phyloP scores from a whole-genome alignment of 306 rosid species.

The Senna tora region DNA sequence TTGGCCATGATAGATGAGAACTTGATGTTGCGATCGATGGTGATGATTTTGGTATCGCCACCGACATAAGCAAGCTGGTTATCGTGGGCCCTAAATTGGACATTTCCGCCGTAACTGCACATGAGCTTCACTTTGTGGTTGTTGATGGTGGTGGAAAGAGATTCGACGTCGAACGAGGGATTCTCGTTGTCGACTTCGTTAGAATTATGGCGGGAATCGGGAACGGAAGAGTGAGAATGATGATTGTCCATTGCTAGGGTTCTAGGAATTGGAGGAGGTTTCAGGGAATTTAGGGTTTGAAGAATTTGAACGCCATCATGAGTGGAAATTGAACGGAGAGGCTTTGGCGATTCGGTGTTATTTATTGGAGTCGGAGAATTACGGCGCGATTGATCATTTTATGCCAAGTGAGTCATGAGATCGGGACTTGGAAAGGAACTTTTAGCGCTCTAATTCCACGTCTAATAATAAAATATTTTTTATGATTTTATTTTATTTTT shows the following conservation, averaged over 20 bases:
- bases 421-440: too few species aligned
- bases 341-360: neutral
- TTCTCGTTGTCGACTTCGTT: slow-evolving; percentile 58
- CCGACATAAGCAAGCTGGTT: slow-evolving; percentile 67
- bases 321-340: neutral
- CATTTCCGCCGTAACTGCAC: slow-evolving; percentile 71
- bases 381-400: neutral
- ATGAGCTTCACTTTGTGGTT: slow-evolving; percentile 54
- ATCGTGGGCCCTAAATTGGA: slow-evolving; percentile 62
- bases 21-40: slow-evolving; percentile 57
- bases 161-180: slow-evolving; percentile 61
- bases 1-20: slow-evolving; percentile 50
- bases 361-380: neutral
- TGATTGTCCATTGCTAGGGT: slow-evolving; percentile 51
- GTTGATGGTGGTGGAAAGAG: neutral
- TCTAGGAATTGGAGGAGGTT: neutral
- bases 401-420: too few species aligned
- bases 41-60: slow-evolving; percentile 67
- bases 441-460: too few species aligned
- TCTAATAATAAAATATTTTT: too few species aligned
- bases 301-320: neutral
- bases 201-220: slow-evolving; percentile 58
- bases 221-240: slow-evolving; percentile 52
- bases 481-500: too few species aligned
- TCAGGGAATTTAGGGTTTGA: slow-evolving; percentile 3